phyloP scores from a whole-genome alignment of 2,329 filamentous ascomycete genomes.

The Podosphaera xanthii region DNA sequence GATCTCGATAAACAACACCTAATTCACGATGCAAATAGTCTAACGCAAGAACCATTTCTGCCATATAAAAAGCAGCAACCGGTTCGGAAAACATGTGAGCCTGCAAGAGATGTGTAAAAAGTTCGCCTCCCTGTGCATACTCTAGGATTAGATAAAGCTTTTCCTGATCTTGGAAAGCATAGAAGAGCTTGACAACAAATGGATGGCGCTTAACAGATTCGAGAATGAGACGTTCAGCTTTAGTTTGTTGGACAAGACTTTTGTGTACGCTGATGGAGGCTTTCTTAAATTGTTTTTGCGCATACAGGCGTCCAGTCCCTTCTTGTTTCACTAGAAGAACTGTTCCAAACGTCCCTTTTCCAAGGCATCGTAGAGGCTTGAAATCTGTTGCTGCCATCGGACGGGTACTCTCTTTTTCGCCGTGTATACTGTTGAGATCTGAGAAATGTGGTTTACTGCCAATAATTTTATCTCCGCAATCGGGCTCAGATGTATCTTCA shows the following conservation, averaged over 20 bases:
- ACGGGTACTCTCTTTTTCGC: constrained; percentile 25
- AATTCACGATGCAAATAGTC: constrained; percentile 81
- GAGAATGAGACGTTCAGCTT: constrained; percentile 83
- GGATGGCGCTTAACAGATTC: constrained; percentile 93
- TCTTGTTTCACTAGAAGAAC: constrained; percentile 84
- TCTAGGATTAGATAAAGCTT: constrained; percentile 94
- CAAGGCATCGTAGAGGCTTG: constrained; percentile 71
- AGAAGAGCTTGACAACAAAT: constrained; percentile 94
- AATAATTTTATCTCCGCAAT: constrained; percentile 54
- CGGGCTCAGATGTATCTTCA: constrained; percentile 61
- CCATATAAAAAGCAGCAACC: constrained; percentile 91
- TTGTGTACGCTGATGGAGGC: constrained; percentile 88
- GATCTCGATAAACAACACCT: constrained; percentile 84
- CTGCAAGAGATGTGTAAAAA: constrained; percentile 83
- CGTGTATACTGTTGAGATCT: constrained; percentile 2
- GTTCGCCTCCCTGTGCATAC: constrained; percentile 88
- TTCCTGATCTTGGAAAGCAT: constrained; percentile 94
- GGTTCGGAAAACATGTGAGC: constrained; percentile 90
- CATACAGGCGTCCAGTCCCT: constrained; percentile 69
- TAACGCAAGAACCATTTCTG: constrained; percentile 84
- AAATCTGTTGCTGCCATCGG: constrained; percentile 92
- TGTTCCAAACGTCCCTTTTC: constrained; percentile 89
- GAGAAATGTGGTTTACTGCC: constrained; percentile 13
- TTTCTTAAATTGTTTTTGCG: constrained; percentile 97
- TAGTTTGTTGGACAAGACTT: constrained; percentile 88